phyloP scores from a whole-genome alignment of 768 basidiomycete species.

The Hericium alpestre region DNA sequence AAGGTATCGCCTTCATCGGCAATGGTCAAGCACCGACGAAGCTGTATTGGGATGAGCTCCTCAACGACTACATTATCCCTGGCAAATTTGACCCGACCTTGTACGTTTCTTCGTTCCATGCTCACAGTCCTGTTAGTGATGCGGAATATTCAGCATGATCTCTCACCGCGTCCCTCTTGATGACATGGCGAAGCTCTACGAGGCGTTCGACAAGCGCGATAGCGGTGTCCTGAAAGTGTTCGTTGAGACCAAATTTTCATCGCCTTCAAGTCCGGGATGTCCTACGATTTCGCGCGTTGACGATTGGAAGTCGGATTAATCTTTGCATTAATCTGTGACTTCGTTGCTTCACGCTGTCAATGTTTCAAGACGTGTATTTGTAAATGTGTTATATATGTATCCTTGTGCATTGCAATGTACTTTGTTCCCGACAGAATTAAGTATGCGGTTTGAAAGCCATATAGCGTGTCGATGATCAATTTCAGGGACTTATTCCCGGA shows the following conservation, averaged over 20 bases:
- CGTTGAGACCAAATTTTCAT: conserved; percentile 51
- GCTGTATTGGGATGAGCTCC: conserved; percentile 61
- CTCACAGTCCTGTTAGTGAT: background rate
- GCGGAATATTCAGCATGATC: conserved; percentile 27
- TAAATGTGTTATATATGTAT: too few relatives aligned
- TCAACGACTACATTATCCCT: conserved; percentile 51
- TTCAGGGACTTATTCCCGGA: too few relatives aligned
- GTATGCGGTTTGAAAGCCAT: too few relatives aligned
- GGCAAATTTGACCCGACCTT: conserved; percentile 59
- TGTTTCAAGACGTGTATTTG: too few relatives aligned
- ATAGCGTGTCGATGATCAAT: too few relatives aligned
- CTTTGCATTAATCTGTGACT: too few relatives aligned
- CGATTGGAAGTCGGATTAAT: conserved; percentile 27
- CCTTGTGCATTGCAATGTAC: too few relatives aligned
- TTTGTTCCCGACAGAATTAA: too few relatives aligned
- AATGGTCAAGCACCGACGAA: conserved; percentile 72
- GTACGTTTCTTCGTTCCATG: conserved; percentile 23
- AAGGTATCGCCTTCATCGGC: conserved; percentile 59
- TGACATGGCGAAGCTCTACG: conserved; percentile 55
- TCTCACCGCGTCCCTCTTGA: conserved; percentile 55
- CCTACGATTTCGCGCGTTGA: conserved; percentile 43
- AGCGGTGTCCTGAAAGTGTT: conserved; percentile 63
- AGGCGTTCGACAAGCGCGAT: conserved; percentile 47
- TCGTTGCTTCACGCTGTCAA: too few relatives aligned
- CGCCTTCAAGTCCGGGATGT: conserved; percentile 36